phyloP scores from a whole-genome alignment of 768 basidiomycete genomes.

The Cubamyces sp. region DNA sequence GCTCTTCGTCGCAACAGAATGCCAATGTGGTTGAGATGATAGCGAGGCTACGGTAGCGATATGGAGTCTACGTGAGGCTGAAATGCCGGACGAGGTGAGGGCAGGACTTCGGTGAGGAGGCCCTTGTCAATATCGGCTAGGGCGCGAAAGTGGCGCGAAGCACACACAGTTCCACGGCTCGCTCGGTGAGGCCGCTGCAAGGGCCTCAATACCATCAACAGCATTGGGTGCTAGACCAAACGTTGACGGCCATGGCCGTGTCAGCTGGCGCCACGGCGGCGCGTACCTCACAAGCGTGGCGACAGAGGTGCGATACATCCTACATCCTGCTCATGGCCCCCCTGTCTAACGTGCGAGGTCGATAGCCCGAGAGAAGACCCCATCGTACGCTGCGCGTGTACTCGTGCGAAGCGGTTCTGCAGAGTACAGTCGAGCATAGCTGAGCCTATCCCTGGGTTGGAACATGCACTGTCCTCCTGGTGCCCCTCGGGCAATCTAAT shows the following conservation, averaged over 20 bases:
- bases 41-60: constrained; percentile 49
- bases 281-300: constrained; percentile 80
- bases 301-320: constrained; percentile 32
- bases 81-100: constrained; percentile 18
- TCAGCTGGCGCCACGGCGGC: constrained; percentile 95
- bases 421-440: constrained; percentile 78
- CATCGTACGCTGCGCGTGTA: constrained; percentile 77
- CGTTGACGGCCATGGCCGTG: constrained; percentile 71
- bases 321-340: background rate
- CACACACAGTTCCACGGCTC: constrained; percentile 98
- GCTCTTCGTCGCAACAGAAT: constrained; percentile 62
- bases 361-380: constrained; percentile 11
- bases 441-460: constrained; percentile 81
- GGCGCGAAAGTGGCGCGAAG: too few relatives aligned
- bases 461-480: constrained; percentile 75
- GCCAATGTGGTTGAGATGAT: constrained; percentile 47
- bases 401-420: constrained; percentile 70
- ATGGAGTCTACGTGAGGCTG: constrained; percentile 44
- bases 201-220: constrained; percentile 44
- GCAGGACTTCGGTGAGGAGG: constrained; percentile 94
- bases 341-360: background rate
- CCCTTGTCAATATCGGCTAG: constrained; percentile 96
- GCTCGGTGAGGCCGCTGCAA: constrained; percentile 82
- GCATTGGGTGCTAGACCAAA: constrained; percentile 61
- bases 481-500: constrained; percentile 88